Evolutionary conservation across 2,329 filamentous ascomycete genomes (phyloP), one percentile per base, ranked within the genome.

Genomic region (Alternaria sp.): DNA sequence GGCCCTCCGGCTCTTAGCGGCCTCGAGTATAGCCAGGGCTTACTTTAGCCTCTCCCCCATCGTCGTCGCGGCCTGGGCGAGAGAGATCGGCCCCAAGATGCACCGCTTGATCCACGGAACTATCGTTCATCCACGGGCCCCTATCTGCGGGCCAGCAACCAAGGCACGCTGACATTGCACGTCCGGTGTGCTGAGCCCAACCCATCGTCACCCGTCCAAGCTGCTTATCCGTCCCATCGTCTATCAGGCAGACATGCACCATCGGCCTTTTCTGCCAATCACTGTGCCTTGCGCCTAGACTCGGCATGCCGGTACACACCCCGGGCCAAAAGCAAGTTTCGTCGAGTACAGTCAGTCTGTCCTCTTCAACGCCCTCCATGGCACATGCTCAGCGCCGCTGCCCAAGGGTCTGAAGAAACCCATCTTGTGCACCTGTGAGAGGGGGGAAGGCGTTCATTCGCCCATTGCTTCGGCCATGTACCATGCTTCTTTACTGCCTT

Each of bases 251-350:
- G 60, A 63, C 46, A 59, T 64, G 62, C 62, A 59, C 25, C 49
- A 46, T 59, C 60, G 55, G 56, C 49, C 44, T 51, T 51, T 11
- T 21, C 47, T 43, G 45, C 70, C 69, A 71, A 68, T 73, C 66
- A 65, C 58, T 32, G 19, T 54, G 26, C 12, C 45, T 26, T 6
- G 9, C 10, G 17, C 40, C 36, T 15, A 12, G 30, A 15, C 21
- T 71, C 70, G 70, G 67, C 51, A 67, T 69, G 66, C 69, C 70
- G 69, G 64, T 49, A 23, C 57, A 63, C 28, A 57, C 57, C 57
- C 49, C 36, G 36, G 56, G 54, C 21, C 62, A 69, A 70, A 65
- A 66, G 63, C 58, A 66, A 66, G 59, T 57, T 55, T 9, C 19
- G 30, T 45, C 52, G n/a, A 40, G 36, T 52, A 52, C 36, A 40